phyloP scores from a whole-genome alignment of 352 stramenopile genomes.

The Phytophthora tubulina region DNA sequence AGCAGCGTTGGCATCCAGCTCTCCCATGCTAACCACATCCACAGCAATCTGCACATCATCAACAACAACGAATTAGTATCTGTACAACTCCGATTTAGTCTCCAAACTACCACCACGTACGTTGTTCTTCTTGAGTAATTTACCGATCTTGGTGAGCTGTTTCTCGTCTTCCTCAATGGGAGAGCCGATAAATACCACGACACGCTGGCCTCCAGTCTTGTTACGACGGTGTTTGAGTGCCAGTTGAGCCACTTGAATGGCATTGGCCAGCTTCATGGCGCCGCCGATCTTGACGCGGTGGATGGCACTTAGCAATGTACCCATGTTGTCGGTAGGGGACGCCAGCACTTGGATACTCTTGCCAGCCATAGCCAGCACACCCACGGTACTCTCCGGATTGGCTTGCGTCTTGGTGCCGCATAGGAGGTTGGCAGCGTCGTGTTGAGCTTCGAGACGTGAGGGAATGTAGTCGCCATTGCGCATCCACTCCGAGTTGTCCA shows the following conservation, averaged over 20 bases:
- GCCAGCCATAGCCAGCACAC: constrained; percentile 96
- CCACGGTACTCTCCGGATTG: constrained; percentile 99
- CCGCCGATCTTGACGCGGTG: constrained; percentile 93
- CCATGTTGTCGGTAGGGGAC: constrained; percentile 98
- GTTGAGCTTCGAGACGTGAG: constrained; percentile 97
- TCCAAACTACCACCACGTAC: constrained; percentile 39
- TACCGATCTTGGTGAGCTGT: constrained; percentile 95
- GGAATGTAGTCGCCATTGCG: constrained; percentile 99
- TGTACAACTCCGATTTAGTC: too few species aligned
- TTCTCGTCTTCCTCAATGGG: constrained; percentile 93
- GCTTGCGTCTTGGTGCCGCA: constrained; percentile 97
- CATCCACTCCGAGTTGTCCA: constrained; percentile 99
- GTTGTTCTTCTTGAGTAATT: constrained; percentile 99
- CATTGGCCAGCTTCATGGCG: constrained; percentile 94
- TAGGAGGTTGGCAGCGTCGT: constrained; percentile 98
- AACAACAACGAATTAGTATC: not conserved
- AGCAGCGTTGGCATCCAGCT: constrained; percentile 91
- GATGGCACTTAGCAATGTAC: constrained; percentile 96
- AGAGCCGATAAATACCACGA: constrained; percentile 98
- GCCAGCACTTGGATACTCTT: constrained; percentile 95
- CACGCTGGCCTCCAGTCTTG: constrained; percentile 94
- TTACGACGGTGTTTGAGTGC: constrained; percentile 99
- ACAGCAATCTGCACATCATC: constrained; percentile 90
- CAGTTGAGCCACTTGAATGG: constrained; percentile 96
- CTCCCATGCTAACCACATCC: constrained; percentile 98